Evolutionary conservation across 2,329 filamentous ascomycete genomes (phyloP), one percentile per base, ranked within the genome.

Genomic region (Pestalotiopsis sp.): DNA sequence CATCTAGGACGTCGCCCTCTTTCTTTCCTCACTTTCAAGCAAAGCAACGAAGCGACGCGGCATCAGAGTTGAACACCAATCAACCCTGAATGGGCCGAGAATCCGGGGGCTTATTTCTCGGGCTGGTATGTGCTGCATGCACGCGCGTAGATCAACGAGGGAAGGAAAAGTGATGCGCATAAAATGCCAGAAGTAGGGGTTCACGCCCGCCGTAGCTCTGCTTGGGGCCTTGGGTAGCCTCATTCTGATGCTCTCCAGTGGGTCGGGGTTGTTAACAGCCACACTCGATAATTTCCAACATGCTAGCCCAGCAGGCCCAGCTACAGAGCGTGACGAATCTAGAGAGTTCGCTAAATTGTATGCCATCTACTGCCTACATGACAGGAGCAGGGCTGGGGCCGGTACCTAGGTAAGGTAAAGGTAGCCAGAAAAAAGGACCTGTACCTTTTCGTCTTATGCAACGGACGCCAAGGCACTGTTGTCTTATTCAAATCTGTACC

Each of bases 211-310:
- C 17, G 31, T 36, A 17, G 41, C n/a, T 52, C 17, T 17, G 45
- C 17, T n/a, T n/a, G 45, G 45, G 17, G 9, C n/a, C 17, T 52
- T 52, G 14, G 25, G 59, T 40, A 62, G 27, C 36, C 36, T 36
- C 59, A 36, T 40, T 27, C 27, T 36, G 25, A 27, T 13, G 20
- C 25, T 52, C 23, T 62, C 31, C 31, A 27, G n/a, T 36, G 45
- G 45, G 45, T 17, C 31, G 27, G 56, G 4, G 36, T 17, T 41
- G 41, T 20, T 11, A 56, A 59, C 52, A 59, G 65, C 65, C 65
- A 66, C 65, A 60, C 56, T 66, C 56, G 56, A 45, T 52, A 66
- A 66, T 66, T 66, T 66, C 31, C 65, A 38, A 14, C 56, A 66
- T 41, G 17, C 36, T 41, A 23, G 36, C 45, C 45, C 45, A 52